Evolutionary conservation across 805 yeast species (phyloP).

Genomic region (Kodamaea lidongshanica): DNA sequence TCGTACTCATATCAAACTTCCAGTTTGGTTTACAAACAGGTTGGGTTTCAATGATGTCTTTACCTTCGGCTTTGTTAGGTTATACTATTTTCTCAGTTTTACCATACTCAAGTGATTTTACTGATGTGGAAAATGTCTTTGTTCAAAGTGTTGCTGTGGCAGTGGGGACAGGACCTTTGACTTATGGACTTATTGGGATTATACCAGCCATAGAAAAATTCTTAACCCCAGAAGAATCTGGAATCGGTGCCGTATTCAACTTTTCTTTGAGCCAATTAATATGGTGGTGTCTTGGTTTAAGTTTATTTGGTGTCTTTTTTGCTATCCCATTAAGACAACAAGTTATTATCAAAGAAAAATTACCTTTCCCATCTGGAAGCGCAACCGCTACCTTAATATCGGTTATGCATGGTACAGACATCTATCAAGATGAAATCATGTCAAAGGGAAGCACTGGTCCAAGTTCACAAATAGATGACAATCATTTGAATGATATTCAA

Average conservation of each 20-base stretch:
- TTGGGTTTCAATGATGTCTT: slow-evolving; percentile 99
- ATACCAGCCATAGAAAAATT: slow-evolving; percentile 94
- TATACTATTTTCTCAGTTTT: slow-evolving; percentile 69
- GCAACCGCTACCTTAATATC: slow-evolving; percentile 93
- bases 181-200: slow-evolving; percentile 92
- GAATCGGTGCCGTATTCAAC: slow-evolving; percentile 37
- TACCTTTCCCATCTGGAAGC: slow-evolving; percentile 91
- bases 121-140: slow-evolving; percentile 92
- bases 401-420: slow-evolving; percentile 70
- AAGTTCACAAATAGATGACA: slow-evolving; percentile 8
- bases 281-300: slow-evolving; percentile 81
- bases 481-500: slow-evolving; percentile 1
- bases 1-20: slow-evolving; percentile 83
- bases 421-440: slow-evolving; percentile 30
- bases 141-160: slow-evolving; percentile 93
- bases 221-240: slow-evolving; percentile 71
- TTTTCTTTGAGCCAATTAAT: slow-evolving; percentile 49
- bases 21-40: slow-evolving; percentile 97
- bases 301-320: slow-evolving; percentile 92
- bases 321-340: slow-evolving; percentile 85
- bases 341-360: slow-evolving; percentile 78
- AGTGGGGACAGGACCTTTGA: slow-evolving; percentile 94
- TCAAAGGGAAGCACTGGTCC: slow-evolving; percentile 4
- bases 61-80: slow-evolving; percentile 87
- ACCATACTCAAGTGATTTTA: slow-evolving; percentile 40